phyloP scores from a whole-genome alignment of 2,329 filamentous ascomycete genomes.

The Alternaria brassicicola region DNA sequence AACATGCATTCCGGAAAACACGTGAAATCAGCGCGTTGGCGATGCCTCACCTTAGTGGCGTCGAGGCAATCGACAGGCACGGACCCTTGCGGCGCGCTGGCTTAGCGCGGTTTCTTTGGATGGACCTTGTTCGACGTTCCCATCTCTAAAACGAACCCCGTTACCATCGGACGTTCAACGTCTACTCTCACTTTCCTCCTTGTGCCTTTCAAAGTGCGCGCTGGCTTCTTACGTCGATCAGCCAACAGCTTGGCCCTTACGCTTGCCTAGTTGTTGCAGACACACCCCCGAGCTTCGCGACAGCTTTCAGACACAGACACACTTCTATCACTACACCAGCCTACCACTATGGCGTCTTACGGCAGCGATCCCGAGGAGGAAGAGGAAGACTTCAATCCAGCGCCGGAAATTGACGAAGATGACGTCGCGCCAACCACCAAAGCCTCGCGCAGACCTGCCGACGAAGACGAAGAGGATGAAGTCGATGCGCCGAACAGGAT shows the following conservation, averaged over 20 bases:
- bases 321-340: conserved; percentile 8
- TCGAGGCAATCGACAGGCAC: conserved; percentile 11
- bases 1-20: background rate
- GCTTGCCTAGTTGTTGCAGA: background rate
- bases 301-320: conserved; percentile 10
- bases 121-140: conserved; percentile 23
- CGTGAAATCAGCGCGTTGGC: background rate
- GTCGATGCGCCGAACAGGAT: conserved; percentile 41
- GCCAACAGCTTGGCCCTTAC: background rate
- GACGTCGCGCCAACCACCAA: conserved; percentile 35
- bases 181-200: conserved; percentile 6
- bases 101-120: conserved; percentile 30
- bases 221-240: background rate
- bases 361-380: conserved; percentile 53
- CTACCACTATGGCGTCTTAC: conserved; percentile 38
- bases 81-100: conserved; percentile 14
- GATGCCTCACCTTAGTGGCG: background rate
- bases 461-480: conserved; percentile 47
- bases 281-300: conserved; percentile 14
- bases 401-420: conserved; percentile 72
- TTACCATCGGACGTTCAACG: conserved; percentile 19
- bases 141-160: conserved; percentile 28
- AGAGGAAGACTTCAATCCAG: conserved; percentile 90
- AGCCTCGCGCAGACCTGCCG: conserved; percentile 38
- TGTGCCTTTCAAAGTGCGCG: background rate